Evolutionary conservation across 768 basidiomycete species (phyloP).

Genomic region (Termitomyces sp.): DNA sequence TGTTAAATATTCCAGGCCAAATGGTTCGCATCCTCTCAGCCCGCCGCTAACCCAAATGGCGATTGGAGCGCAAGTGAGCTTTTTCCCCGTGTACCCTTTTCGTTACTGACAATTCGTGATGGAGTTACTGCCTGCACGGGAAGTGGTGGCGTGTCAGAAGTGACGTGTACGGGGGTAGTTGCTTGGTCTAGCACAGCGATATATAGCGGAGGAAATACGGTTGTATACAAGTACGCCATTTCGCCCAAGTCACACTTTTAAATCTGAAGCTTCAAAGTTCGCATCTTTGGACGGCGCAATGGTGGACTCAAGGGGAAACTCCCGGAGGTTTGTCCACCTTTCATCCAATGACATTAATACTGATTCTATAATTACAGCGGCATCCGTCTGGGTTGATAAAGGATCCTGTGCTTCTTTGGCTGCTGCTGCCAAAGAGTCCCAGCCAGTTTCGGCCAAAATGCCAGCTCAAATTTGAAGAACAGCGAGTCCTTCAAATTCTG

Average conservation of each 20-base stretch:
- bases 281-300: constrained; percentile 47
- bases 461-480: constrained; percentile 7
- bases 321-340: constrained; percentile 41
- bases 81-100: neutral
- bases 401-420: constrained; percentile 40
- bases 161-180: constrained; percentile 43
- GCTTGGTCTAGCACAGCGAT: constrained; percentile 46
- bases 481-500: constrained; percentile 26
- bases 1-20: constrained; percentile 43
- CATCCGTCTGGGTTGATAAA: constrained; percentile 53
- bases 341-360: neutral
- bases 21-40: constrained; percentile 49
- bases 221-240: constrained; percentile 41
- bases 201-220: constrained; percentile 52
- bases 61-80: constrained; percentile 64
- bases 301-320: constrained; percentile 58
- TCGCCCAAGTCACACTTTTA: constrained; percentile 2
- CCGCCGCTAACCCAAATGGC: constrained; percentile 43
- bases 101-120: neutral
- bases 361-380: constrained; percentile 27
- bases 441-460: neutral
- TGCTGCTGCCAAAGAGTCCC: constrained; percentile 10
- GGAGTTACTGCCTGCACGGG: constrained; percentile 54
- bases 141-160: constrained; percentile 17
- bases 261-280: constrained; percentile 21